These are phyloP conservation scores for Fusarium pseudoanthophilum DNA, from an alignment of 2,329 filamentous ascomycete genomes.

Conservation along the genomic window DNA sequence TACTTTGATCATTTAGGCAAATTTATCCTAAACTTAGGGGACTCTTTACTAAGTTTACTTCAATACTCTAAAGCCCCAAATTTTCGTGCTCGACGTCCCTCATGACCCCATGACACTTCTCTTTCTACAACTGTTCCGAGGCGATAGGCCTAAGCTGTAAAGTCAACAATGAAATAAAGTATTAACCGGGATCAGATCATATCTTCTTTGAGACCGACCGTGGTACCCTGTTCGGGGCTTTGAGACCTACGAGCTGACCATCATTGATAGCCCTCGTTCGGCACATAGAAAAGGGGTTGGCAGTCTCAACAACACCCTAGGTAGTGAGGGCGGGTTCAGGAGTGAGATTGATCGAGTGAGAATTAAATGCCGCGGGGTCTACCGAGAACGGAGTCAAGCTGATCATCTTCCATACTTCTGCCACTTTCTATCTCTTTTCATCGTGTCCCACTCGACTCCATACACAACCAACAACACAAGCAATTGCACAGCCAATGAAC, in stretches of 20 bases:
- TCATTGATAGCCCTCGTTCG: neutral
- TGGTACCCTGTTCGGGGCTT: neutral
- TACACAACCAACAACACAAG: neutral
- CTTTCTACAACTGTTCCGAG: neutral
- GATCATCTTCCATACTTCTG: neutral
- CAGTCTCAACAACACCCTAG: neutral
- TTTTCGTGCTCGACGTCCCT: neutral
- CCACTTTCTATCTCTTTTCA: neutral
- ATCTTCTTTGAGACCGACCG: neutral
- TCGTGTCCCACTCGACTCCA: neutral
- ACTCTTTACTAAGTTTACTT: neutral
- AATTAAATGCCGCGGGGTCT: neutral
- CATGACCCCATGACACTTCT: neutral
- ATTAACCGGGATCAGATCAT: neutral
- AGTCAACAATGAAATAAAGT: neutral
- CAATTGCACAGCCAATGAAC: neutral
- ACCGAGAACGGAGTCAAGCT: neutral
- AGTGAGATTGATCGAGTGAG: neutral
- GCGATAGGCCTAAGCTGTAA: neutral
- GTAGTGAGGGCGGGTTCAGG: neutral
- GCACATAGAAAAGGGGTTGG: neutral
- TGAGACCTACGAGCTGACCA: neutral
- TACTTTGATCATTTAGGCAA: neutral
- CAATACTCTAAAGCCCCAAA: neutral
- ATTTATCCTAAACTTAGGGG: neutral